Conservation (phyloP, 208 protist genomes). For the Tritrichomonas musculus region DNA sequence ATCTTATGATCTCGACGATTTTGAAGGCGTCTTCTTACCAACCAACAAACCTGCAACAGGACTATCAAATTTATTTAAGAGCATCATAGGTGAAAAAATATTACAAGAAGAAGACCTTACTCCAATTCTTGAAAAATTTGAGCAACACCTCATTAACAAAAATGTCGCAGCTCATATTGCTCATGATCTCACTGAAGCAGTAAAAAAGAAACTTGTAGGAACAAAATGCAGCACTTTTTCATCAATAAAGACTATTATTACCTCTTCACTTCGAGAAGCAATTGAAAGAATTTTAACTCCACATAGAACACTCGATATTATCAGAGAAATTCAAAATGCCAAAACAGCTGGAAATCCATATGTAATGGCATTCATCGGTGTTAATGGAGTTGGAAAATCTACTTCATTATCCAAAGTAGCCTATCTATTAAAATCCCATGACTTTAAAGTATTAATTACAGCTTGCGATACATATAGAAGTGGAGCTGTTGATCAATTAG, state of each 20-base stretch:
- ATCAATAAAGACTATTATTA: neutral
- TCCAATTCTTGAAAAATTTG: neutral
- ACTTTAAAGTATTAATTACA: slow-evolving; percentile 65
- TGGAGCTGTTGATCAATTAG: slow-evolving; percentile 96
- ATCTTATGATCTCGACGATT: neutral
- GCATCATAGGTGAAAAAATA: neutral
- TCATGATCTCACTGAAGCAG: neutral
- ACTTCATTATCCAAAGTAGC: slow-evolving; percentile 87
- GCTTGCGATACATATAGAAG: slow-evolving; percentile 98
- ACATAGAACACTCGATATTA: slow-evolving; percentile 15
- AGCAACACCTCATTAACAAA: neutral
- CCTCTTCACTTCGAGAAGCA: slow-evolving; percentile 14
- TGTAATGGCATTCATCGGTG: slow-evolving; percentile 90
- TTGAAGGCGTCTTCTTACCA: neutral
- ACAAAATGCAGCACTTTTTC: neutral
- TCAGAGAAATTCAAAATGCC: slow-evolving; percentile 49
- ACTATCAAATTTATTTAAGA: neutral
- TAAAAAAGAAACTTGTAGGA: neutral
- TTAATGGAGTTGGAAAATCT: slow-evolving; percentile 99
- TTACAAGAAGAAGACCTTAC: neutral
- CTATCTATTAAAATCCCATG: slow-evolving; percentile 43
- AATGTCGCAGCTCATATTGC: neutral
- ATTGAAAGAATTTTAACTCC: slow-evolving; percentile 40
- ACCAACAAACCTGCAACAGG: neutral
- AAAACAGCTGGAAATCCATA: slow-evolving; percentile 68